phyloP scores from a whole-genome alignment of 768 basidiomycete genomes.

The Leucocoprinus birnbaumii region DNA sequence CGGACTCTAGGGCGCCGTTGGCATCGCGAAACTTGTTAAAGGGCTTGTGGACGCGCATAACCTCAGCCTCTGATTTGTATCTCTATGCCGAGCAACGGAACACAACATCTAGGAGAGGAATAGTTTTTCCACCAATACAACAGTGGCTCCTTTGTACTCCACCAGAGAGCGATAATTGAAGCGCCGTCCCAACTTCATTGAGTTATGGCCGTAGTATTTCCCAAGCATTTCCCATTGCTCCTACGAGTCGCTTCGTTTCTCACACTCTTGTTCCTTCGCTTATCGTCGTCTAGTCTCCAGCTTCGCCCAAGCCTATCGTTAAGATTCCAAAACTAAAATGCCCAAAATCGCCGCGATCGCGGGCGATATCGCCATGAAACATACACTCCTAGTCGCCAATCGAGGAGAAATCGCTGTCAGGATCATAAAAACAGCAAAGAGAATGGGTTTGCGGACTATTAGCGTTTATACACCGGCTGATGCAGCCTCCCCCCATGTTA shows the following conservation, averaged over 20 bases:
- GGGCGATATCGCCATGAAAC: conserved; percentile 17
- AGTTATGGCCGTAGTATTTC: no score
- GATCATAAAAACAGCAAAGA: conserved; percentile 53
- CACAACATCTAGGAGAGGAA: not conserved
- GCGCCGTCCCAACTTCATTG: no score
- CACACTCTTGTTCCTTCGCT: no score
- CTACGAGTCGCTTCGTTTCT: no score
- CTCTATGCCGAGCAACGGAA: no score
- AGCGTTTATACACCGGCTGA: conserved; percentile 61
- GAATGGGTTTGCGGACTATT: conserved; percentile 49
- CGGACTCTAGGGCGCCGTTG: conserved; percentile 44
- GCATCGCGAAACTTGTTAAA: conserved; percentile 51
- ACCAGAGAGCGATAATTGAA: no score
- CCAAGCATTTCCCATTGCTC: no score
- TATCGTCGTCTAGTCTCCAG: not conserved
- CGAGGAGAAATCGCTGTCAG: conserved; percentile 72
- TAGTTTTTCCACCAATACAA: not conserved
- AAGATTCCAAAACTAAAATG: not conserved
- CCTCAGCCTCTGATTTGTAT: conserved; percentile 2
- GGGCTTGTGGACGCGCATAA: conserved; percentile 55
- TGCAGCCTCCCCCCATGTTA: conserved; percentile 54
- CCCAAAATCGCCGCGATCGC: not conserved
- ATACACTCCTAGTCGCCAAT: conserved; percentile 65
- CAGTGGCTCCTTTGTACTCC: no score
- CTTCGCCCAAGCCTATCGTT: not conserved